Evolutionary conservation across 805 yeast species (phyloP), one percentile per base, ranked within the genome.

Genomic region (Lipomyces mesembrius): DNA sequence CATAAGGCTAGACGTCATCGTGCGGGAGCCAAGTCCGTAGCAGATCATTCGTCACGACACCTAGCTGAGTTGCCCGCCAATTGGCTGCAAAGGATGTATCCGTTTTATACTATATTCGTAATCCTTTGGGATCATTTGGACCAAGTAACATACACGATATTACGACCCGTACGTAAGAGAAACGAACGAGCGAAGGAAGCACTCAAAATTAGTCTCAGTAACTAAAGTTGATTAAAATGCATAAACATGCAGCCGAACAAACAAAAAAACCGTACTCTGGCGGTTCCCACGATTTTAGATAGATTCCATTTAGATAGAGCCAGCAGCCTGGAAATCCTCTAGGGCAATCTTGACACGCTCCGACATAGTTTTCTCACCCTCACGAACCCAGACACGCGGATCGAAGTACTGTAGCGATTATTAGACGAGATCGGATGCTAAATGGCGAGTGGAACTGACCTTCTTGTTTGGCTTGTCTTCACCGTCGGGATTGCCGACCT

Each of bases 371-470:
- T 92, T 92, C 87, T 95, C 99, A 87, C 99, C 98, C 85, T 94
- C 98, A 88, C 98, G 93, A 75, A 95, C 98, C 99, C 99, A 95
- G 83, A 93, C 98, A 89, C 99, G 94, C 84, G 99, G 99, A 85
- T 95, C 99, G 80, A 92, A 95, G 92, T 84, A 92, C 86, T 52
- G 55, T 14, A 17, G 17, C n/a, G 2, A 6, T 22, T 29, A 9
- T 25, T 52, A 29, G 55, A 25, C 9, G 34, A 29, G 9, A 7
- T 29, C n/a, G 11, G 12, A 52, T 11, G 22, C n/a, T 1, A 20
- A 25, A 11, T 27, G 8, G n/a, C 34, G 22, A 4, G 34, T 7
- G 35, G 4, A 3, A 25, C 55, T 52, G 14, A 52, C 55, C 34
- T 95, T 95, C 93, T 95, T 95, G 94, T 95, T 95, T 85, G 99